Conservation (phyloP, 2,329 filamentous ascomycete genomes). For the Sporothrix curviconia region DNA sequence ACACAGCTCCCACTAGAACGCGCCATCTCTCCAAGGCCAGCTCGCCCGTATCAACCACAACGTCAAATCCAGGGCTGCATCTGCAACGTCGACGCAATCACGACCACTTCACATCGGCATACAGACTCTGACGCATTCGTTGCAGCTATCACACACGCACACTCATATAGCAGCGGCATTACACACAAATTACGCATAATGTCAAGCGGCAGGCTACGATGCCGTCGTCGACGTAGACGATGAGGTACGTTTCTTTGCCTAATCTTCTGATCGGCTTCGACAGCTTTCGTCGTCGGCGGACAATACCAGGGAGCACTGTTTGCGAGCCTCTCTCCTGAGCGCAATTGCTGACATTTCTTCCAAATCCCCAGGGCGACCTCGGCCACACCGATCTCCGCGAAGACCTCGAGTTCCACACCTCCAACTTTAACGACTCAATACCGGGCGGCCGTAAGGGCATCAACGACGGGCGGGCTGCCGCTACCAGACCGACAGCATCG, state of each 20-base stretch:
- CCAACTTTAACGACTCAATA: constrained; percentile 64
- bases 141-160: too few species aligned
- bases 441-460: constrained; percentile 44
- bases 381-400: constrained; percentile 97
- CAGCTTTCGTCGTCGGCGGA: too few species aligned
- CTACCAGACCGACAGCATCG: constrained; percentile 49
- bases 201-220: constrained; percentile 70
- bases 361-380: constrained; percentile 68
- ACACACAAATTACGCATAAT: background rate
- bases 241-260: constrained; percentile 53
- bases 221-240: constrained; percentile 96
- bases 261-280: too few species aligned
- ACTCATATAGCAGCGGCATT: background rate
- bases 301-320: too few species aligned
- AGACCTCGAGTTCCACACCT: constrained; percentile 97
- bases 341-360: background rate
- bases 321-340: background rate
- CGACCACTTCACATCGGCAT: too few species aligned
- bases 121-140: too few species aligned
- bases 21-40: constrained; percentile 9
- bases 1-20: constrained; percentile 11
- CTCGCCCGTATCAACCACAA: background rate
- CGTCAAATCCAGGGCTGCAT: background rate
- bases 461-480: constrained; percentile 44
- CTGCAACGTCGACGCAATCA: too few species aligned